Conservation (phyloP, 768 basidiomycete species). For the Lactarius sanguifluus region DNA sequence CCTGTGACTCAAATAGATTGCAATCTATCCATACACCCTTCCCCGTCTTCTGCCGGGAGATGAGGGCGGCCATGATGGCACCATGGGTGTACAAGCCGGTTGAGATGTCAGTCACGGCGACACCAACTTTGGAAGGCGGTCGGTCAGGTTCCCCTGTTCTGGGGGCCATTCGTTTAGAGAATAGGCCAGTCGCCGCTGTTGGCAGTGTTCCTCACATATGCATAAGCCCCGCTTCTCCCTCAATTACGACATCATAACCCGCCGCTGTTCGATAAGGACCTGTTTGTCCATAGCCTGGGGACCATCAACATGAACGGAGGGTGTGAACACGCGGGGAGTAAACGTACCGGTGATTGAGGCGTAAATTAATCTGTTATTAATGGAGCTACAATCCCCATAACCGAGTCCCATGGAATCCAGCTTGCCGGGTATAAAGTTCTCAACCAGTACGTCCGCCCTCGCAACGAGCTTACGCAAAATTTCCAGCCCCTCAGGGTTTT, state of each 20-base stretch:
- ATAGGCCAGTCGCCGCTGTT: slow-evolving; percentile 24
- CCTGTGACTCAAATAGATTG: slow-evolving; percentile 90
- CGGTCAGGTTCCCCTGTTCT: slow-evolving; percentile 89
- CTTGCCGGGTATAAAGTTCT: slow-evolving; percentile 87
- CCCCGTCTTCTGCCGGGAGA: slow-evolving; percentile 81
- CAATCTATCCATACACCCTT: slow-evolving; percentile 90
- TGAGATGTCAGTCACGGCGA: slow-evolving; percentile 87
- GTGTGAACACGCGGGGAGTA: background rate
- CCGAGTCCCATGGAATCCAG: slow-evolving; percentile 82
- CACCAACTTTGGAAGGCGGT: slow-evolving; percentile 91
- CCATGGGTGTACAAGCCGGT: slow-evolving; percentile 90
- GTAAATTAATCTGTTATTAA: slow-evolving; percentile 84
- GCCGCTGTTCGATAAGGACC: slow-evolving; percentile 83
- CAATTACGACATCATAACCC: slow-evolving; percentile 75
- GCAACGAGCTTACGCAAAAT: slow-evolving; percentile 70
- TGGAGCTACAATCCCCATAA: slow-evolving; percentile 72
- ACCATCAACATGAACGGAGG: background rate
- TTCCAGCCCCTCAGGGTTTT: slow-evolving; percentile 69
- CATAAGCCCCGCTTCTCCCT: slow-evolving; percentile 86
- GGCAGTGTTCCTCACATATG: slow-evolving; percentile 63
- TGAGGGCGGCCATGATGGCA: slow-evolving; percentile 86
- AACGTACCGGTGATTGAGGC: slow-evolving; percentile 80
- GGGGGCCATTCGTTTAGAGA: slow-evolving; percentile 22
- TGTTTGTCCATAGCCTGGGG: slow-evolving; percentile 77
- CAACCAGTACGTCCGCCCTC: slow-evolving; percentile 81